Evolutionary conservation across 495 filamentous ascomycete genomes (phyloP), one percentile per base, ranked within the genome.

Genomic region (Venustampulla echinocandica): DNA sequence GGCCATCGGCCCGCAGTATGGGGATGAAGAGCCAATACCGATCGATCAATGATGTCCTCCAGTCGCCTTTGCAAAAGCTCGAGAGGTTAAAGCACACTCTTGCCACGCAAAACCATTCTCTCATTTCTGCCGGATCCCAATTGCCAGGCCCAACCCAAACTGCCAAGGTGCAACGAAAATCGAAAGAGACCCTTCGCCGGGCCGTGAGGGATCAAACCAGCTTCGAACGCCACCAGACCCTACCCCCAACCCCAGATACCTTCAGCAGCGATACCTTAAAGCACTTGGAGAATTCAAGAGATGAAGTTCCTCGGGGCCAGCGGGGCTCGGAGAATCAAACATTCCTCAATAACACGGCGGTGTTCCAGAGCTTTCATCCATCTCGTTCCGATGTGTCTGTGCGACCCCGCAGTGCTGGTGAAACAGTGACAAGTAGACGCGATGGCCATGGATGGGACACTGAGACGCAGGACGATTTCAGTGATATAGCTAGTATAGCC

Each of bases 231-330:
- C 50, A 57, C 19, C 53, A 54, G 2, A 17, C 28, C 19, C 60
- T 75, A 13, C 74, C 74, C 32, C 74, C 74, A 7, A 76, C 74
- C 1, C 74, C 74, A 0, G 74, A 77, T 50, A 77, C 74, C 0
- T 63, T 77, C 17, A 69, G 70, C 4, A 74, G 71, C 2, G 67
- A 66, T 11, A 73, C 71, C 0, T 61, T 77, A 25, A 62, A 62
- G 19, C 63, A 60, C 25, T 65, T 54, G 36, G 53, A 65, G 20
- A 57, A 57, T 37, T 68, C 65, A 4, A 62, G 63, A 33, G 66
- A 69, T 33, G 63, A 6, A 5, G 7, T 6, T 20, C 61, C 20
- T 32, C 61, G 46, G 10, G 25, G 23, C 20, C 15, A 49, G 6
- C 15, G 28, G 9, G 32, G 18, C 11, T 20, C n/a, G 17, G 35